A percentile compares a stretch with the other conserved stretches of the same genome.
Evolutionary conservation across 176 grass and related monocot genomes (phyloP).

Genomic region (Saccharum spontaneum): DNA sequence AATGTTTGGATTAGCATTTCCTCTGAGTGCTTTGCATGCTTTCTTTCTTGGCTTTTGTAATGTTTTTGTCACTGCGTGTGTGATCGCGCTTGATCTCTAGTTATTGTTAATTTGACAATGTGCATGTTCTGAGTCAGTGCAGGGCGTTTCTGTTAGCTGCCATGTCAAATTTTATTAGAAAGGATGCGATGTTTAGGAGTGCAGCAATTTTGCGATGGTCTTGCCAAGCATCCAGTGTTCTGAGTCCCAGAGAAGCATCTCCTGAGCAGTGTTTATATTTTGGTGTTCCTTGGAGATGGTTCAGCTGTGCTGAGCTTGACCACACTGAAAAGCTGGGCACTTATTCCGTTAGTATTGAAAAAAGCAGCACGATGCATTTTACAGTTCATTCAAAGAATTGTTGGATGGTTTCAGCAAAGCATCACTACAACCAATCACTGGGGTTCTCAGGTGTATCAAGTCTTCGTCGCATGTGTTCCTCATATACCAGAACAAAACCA

Average conservation of each 20-base stretch:
- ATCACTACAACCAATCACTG: background rate
- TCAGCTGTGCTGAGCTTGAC: background rate
- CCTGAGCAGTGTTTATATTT: background rate
- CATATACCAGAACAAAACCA: slow-evolving; percentile 26
- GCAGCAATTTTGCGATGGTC: slow-evolving; percentile 1
- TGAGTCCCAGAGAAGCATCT: background rate
- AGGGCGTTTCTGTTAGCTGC: background rate
- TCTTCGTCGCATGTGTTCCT: slow-evolving; percentile 36
- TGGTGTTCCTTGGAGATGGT: slow-evolving; percentile 20
- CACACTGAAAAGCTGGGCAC: background rate
- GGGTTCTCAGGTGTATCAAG: background rate
- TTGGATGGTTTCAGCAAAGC: background rate
- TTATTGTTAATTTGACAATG: slow-evolving; percentile 1
- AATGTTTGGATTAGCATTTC: too few relatives aligned
- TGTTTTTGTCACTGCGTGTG: background rate
- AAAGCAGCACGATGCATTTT: background rate
- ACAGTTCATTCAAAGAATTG: background rate
- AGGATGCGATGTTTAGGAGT: slow-evolving; percentile 15
- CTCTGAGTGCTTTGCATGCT: too few relatives aligned
- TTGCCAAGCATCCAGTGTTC: background rate
- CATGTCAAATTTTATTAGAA: slow-evolving; percentile 26
- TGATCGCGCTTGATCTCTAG: background rate
- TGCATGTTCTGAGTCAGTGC: background rate
- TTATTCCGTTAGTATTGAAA: background rate
- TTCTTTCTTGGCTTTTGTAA: background rate